Evolutionary conservation across 495 filamentous ascomycete genomes (phyloP).

Genomic region (Neurospora sp.): DNA sequence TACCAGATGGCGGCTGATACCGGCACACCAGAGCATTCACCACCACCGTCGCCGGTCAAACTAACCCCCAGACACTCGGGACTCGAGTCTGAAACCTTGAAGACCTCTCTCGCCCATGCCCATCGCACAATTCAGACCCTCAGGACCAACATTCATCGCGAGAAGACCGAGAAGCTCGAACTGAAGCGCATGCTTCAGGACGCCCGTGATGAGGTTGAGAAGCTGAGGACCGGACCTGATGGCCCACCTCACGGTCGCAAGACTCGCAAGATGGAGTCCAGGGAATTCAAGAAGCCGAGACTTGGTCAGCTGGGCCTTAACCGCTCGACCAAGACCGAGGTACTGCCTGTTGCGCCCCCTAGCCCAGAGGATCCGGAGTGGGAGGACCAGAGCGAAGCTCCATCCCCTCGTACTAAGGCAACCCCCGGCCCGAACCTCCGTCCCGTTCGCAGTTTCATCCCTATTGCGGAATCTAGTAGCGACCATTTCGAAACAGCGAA

Average conservation of each 20-base stretch:
- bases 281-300: conserved; percentile 67
- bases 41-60: conserved; percentile 82
- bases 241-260: conserved; percentile 56
- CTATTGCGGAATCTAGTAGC: conserved; percentile 16
- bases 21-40: conserved; percentile 78
- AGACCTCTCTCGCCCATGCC: conserved; percentile 86
- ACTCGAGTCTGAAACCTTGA: conserved; percentile 87
- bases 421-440: conserved; percentile 4
- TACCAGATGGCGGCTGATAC: conserved; percentile 56
- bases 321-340: conserved; percentile 63
- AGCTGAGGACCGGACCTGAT: conserved; percentile 50
- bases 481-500: conserved; percentile 81
- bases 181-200: conserved; percentile 93
- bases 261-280: conserved; percentile 58
- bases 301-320: conserved; percentile 67
- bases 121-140: conserved; percentile 93
- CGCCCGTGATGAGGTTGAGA: conserved; percentile 84
- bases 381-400: conserved; percentile 58
- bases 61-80: conserved; percentile 79
- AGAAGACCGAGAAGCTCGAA: conserved; percentile 97
- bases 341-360: conserved; percentile 38
- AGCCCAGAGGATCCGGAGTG: conserved; percentile 61
- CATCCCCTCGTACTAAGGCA: conserved; percentile 17
- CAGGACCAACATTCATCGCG: conserved; percentile 86
- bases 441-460: conserved; percentile 17